Percentiles rank a stretch among this genome's conserved stretches.
These are phyloP conservation scores for Neurospora sp. DNA, from an alignment of 495 filamentous ascomycete species.

Conservation along the genomic window DNA sequence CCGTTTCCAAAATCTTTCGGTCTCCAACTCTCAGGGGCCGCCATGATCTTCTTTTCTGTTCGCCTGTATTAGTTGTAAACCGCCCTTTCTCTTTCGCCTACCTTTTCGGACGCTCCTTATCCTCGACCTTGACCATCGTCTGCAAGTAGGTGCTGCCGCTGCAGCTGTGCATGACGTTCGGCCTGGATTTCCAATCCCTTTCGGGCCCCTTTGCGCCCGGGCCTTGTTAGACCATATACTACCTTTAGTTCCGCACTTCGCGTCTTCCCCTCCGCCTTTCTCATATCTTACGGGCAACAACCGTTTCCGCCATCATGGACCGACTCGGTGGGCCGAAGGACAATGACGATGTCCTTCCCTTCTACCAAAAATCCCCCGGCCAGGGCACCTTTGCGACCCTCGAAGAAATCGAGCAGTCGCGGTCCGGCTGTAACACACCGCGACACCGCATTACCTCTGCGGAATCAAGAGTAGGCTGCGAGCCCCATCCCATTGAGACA, in stretches of 20 bases:
- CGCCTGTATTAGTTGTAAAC: slow-evolving; percentile 8
- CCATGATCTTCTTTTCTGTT: slow-evolving; percentile 7
- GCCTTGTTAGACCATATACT: background rate
- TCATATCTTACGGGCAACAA: background rate
- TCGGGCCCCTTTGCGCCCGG: slow-evolving; percentile 17
- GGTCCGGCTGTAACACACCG: slow-evolving; percentile 19
- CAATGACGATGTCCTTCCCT: slow-evolving; percentile 28
- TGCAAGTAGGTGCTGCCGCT: background rate
- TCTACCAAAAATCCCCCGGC: slow-evolving; percentile 12
- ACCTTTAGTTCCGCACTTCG: background rate
- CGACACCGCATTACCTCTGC: slow-evolving; percentile 34
- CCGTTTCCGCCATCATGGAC: slow-evolving; percentile 13
- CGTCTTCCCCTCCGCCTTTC: background rate
- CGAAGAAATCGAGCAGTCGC: slow-evolving; percentile 18
- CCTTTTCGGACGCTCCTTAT: background rate
- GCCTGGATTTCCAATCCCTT: slow-evolving; percentile 9
- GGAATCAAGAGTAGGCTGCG: slow-evolving; percentile 31
- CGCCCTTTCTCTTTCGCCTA: background rate
- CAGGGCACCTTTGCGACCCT: slow-evolving; percentile 10
- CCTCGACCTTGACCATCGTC: background rate
- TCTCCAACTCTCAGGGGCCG: background rate
- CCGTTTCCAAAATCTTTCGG: background rate
- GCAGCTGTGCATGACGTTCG: slow-evolving; percentile 14
- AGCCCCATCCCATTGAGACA: background rate
- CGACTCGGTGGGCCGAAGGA: slow-evolving; percentile 17